Conservation (phyloP, 176 grass and related monocot species). For the Zea mays region Zm-B73-REFERENCE-NAM-5.0 NC_050101.1:15101001-15101500, state of each 20-base stretch:
- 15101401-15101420: conserved; percentile 15
- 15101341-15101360: conserved; percentile 23
- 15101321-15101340: conserved; percentile 16
- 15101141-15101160: not conserved
- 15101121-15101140: not conserved
- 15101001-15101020: not conserved
- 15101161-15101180: conserved; percentile 20
- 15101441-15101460: conserved; percentile 5
- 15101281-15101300: conserved; percentile 39
- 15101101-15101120: not conserved
- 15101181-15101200: conserved; percentile 20
- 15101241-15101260: conserved; percentile 12
- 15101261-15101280: conserved; percentile 30
- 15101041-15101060: not conserved
- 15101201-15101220: conserved; percentile 28
- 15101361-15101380: not conserved
- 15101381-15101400: conserved; percentile 29
- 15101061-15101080: not conserved
- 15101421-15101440: conserved; percentile 9
- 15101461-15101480: conserved; percentile 18
- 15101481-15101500: not conserved
- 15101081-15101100: too few relatives aligned
- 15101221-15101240: conserved; percentile 24
- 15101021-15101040: not conserved
- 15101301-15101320: conserved; percentile 32